phyloP scores from a whole-genome alignment of 805 yeast species.

The Yamadazyma kitorensis region DNA sequence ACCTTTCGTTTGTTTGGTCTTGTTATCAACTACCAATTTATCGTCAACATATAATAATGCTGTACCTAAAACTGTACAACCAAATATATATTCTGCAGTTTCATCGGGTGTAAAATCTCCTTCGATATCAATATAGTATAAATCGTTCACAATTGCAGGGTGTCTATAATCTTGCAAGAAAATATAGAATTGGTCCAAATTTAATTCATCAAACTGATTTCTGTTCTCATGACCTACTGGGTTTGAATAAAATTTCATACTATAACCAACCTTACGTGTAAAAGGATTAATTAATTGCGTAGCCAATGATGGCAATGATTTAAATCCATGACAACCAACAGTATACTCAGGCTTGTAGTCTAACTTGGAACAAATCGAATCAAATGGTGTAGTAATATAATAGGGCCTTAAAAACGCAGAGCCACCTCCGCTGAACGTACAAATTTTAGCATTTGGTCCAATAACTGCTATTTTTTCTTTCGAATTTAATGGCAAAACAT shows the following conservation, averaged over 20 bases:
- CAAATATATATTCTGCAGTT: constrained; percentile 49
- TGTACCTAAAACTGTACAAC: constrained; percentile 51
- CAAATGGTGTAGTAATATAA: constrained; percentile 26
- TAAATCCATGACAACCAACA: constrained; percentile 30
- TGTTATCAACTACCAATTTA: constrained; percentile 53
- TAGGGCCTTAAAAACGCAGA: constrained; percentile 28
- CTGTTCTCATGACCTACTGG: constrained; percentile 14
- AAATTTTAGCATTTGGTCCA: constrained; percentile 30
- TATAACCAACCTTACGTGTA: constrained; percentile 23
- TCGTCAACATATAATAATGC: constrained; percentile 53
- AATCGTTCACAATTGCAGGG: constrained; percentile 15
- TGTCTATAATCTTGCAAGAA: constrained; percentile 21
- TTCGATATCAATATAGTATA: constrained; percentile 43
- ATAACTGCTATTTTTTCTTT: constrained; percentile 28
- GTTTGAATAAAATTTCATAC: constrained; percentile 19
- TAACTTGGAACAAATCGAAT: constrained; percentile 16
- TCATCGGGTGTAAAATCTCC: constrained; percentile 46
- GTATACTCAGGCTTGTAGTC: constrained; percentile 21
- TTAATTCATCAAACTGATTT: constrained; percentile 19
- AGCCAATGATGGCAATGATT: constrained; percentile 26
- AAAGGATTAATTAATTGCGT: constrained; percentile 18
- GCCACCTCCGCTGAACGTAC: constrained; percentile 34
- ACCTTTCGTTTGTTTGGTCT: constrained; percentile 48
- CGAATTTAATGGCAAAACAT: constrained; percentile 29
- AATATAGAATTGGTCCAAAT: constrained; percentile 17